Base-by-base conservation (phyloP, 225 moss, liverwort and hornwort species). In the Straminergon stramineum region DNA sequence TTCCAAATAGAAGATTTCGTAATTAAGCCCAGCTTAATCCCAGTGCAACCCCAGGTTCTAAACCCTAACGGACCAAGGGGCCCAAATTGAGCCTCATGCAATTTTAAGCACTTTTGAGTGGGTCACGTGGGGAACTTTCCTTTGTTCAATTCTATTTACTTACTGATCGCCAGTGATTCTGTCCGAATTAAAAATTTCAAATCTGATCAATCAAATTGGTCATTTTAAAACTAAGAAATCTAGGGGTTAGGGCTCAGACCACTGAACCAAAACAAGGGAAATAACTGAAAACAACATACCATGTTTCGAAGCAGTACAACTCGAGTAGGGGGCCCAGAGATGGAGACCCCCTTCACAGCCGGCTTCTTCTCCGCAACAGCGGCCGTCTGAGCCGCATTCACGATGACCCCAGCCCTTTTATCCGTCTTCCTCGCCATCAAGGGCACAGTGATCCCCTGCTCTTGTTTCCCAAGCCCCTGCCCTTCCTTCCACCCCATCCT, bases 401-500 rank as follows among this genome's bases (percentile, higher is more conserved):
- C 99, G 74, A 99, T 99, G 17, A 99, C 99, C 84, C 99, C 99
- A 76, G 99, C 99, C 11, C 99, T 94, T 93, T 97, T 99, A 81
- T 99, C 99, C 27, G 99, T 99, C 91, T 99, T 99, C 55, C 97
- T 93, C 53, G 99, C 99, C 99, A 99, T 99, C 43, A 99, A 94
- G 22, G 99, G 99, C 89, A 97, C 96, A 32, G 97, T 99, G 79
- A 99, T 99, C 26, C 99, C 97, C 88, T 99, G 99, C 90, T 99
- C 99, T 91, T 97, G 99, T 92, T 99, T 99, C 32, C 99, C 99
- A 51, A 99, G 93, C 53, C 99, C 99, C 92, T 99, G 99, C 67
- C 99, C 99, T 92, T 99, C 99, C 84, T 99, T 99, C 99, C 99
- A 99, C 52, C 99, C 99, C 99, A 99, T 99, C 84, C 97, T 91